Evolutionary conservation across 139 green algal species (phyloP), one percentile per base, ranked within the genome.

Genomic region (Chlorella sp.): DNA sequence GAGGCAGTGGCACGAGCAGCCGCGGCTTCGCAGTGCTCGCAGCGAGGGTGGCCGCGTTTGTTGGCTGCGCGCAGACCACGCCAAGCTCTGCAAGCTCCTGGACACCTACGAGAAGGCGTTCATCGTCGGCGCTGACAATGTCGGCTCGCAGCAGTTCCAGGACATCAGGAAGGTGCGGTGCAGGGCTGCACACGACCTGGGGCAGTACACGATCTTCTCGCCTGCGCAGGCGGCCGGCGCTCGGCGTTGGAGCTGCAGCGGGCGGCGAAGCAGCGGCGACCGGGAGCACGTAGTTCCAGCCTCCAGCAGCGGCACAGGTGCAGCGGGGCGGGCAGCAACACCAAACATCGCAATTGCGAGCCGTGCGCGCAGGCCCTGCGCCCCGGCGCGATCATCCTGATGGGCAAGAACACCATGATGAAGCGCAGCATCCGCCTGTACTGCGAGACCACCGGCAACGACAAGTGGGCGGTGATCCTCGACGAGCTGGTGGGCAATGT

Each of bases 391-490:
- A 77, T 91, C 50, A 91, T 99, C 49, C 88, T 99, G 30, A 99
- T 99, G 96, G 96, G 96, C 73, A 99, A 99, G 91, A 99, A 99
- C 93, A 99, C 96, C 64, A 90, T 99, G 88, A 97, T 99, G 87
- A 96, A 96, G 81, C 86, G 89, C 77, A 96, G 76, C 87, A 96
- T 99, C 79, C 83, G 91, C 71, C 80, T 94, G 60, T 98, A 98
- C 91, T 87, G 78, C 71, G 93, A 98, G 83, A 77, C 87, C 67
- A 97, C 88, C 35, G 88, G 88, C 70, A 89, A 97, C 82, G 83
- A 95, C 75, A 86, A 90, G 71, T 98, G 93, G 93, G 74, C 80
- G 30, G 69, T 74, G 51, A 81, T 99, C 60, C 74, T 97, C 49
- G 87, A 94, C 35, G 70, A 91, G 75, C 89, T 99, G 73, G 86